Percentiles rank a stretch among this genome's conserved stretches.
Evolutionary conservation across 202 grass and related monocot species (phyloP).

Genomic region (Zoysia matrella): DNA sequence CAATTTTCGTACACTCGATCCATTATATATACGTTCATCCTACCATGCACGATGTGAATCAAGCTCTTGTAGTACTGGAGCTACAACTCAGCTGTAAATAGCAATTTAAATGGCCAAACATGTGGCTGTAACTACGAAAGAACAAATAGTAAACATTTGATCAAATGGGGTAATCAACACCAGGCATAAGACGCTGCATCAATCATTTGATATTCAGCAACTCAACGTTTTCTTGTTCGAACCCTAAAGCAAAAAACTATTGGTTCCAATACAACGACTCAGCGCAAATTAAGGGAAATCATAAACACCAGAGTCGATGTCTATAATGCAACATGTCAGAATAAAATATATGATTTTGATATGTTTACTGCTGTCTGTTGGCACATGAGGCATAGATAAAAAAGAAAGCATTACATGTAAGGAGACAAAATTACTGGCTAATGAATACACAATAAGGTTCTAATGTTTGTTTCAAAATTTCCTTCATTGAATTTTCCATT

Average conservation of each 20-base stretch:
- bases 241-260: neutral
- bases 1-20: too few species aligned
- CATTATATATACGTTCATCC: too few species aligned
- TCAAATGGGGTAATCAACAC: too few species aligned
- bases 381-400: neutral
- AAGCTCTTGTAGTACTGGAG: too few species aligned
- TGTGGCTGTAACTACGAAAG: too few species aligned
- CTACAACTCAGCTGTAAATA: too few species aligned
- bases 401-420: constrained; percentile 17
- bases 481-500: constrained; percentile 80
- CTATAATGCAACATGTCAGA: neutral
- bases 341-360: neutral
- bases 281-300: neutral
- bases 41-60: too few species aligned
- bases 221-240: neutral
- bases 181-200: too few species aligned
- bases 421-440: constrained; percentile 7
- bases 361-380: neutral
- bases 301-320: neutral
- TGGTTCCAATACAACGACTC: neutral
- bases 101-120: too few species aligned
- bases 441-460: neutral
- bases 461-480: constrained; percentile 27
- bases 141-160: too few species aligned
- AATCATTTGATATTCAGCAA: neutral